Evolutionary conservation across 495 filamentous ascomycete genomes (phyloP), one percentile per base, ranked within the genome.

Genomic region (Penicillium nucicola): DNA sequence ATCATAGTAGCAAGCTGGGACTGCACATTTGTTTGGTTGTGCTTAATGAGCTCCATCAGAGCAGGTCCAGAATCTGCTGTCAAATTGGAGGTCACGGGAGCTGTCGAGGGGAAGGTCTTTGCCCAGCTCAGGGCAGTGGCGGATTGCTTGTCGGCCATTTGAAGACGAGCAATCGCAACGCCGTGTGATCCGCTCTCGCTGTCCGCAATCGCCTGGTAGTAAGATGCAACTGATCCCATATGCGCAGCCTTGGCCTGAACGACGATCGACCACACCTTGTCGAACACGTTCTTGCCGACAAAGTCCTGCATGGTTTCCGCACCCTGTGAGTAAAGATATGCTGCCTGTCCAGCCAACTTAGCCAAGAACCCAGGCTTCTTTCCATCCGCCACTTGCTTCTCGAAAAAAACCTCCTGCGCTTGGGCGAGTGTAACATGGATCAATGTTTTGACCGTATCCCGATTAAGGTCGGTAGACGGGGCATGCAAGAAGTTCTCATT

Each of bases 401-500:
- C 95, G 22, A 98, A 72, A 57, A 98, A 97, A 1, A 97, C 89
- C 65, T 98, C 93, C 64, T 98, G 93, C 0, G 85, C 92, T 69
- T 98, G 93, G 7, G 92, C 95, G 33, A 98, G 79, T 77, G 90
- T 97, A 50, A 97, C 81, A 43, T 83, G 81, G 63, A 98, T 97
- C 52, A 98, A 67, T 1, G 91, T 90, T 71, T 96, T 96, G 51
- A 98, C 89, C 3, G 93, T 97, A 13, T 97, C 90, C 51, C 92
- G 78, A 65, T 92, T 96, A 30, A 98, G 71, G 62, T 98, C 93
- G 20, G 88, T 93, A 9, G 91, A 96, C 3, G 93, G 93, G 30
- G 93, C 93, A 62, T 98, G 95, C 34, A 97, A 74, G 69, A 98
- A 98, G 71, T 98, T 97, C 72, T 97, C 92, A 68, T 97, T 98